Conservation (phyloP, 2,329 filamentous ascomycete species). For the Colletotrichum caudatum region DNA sequence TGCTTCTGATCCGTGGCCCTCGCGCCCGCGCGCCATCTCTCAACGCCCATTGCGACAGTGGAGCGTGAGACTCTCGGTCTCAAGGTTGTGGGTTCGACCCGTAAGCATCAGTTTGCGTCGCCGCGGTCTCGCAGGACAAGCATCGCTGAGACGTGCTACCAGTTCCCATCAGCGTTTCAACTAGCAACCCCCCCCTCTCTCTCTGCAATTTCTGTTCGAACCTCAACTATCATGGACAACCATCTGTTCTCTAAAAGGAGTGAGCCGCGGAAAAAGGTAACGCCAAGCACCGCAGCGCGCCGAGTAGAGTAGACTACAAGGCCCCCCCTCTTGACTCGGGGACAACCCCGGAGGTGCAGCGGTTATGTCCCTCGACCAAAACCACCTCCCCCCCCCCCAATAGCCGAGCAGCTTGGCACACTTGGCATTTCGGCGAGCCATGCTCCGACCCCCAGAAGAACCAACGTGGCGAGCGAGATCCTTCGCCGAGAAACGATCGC, state of each 20-base stretch:
- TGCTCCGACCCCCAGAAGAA: slow-evolving; percentile 15
- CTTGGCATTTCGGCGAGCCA: slow-evolving; percentile 36
- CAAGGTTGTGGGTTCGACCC: slow-evolving; percentile 67
- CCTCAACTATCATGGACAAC: neutral
- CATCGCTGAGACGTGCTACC: slow-evolving; percentile 24
- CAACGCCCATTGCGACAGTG: slow-evolving; percentile 53
- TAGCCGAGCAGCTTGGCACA: slow-evolving; percentile 38
- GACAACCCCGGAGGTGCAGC: neutral
- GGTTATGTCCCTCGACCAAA: neutral
- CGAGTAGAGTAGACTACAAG: neutral
- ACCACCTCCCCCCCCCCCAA: neutral
- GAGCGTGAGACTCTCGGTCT: slow-evolving; percentile 79
- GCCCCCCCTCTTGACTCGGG: neutral
- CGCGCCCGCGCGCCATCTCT: neutral
- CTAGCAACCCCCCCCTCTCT: neutral
- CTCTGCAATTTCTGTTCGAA: neutral
- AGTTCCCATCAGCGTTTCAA: slow-evolving; percentile 38
- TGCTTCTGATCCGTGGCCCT: neutral
- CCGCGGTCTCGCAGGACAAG: fast-evolving
- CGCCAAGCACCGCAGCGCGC: too few relatives aligned
- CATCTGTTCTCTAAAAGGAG: neutral
- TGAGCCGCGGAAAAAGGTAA: too few relatives aligned
- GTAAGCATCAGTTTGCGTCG: neutral
- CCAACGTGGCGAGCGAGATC: slow-evolving; percentile 9
- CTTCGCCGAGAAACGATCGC: slow-evolving; percentile 24